These are phyloP conservation scores for Nicotiana obtusifolia DNA, from an alignment of 257 asterid species.

Conservation along the genomic window DNA sequence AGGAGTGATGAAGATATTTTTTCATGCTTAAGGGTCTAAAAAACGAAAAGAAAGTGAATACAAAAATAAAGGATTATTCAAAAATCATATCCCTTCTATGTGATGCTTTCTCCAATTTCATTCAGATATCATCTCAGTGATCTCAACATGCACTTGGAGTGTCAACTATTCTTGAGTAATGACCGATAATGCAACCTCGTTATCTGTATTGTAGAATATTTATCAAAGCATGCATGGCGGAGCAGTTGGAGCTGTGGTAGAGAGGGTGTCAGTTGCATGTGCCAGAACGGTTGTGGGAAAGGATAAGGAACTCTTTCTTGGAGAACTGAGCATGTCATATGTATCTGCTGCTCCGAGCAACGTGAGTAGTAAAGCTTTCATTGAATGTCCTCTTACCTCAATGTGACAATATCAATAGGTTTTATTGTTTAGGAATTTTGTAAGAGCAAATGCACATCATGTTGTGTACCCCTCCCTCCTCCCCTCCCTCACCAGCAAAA, in stretches of 20 bases:
- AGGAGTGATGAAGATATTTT: background rate
- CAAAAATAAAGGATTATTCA: too few relatives aligned
- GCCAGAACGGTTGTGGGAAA: slow-evolving; percentile 78
- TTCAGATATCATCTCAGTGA: background rate
- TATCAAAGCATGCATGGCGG: slow-evolving; percentile 90
- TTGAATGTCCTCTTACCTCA: background rate
- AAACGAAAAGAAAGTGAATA: background rate
- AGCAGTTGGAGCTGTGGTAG: slow-evolving; percentile 66
- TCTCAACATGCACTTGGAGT: background rate
- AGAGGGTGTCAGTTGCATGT: slow-evolving; percentile 65
- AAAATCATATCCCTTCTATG: background rate
- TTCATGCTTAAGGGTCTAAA: background rate
- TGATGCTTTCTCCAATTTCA: background rate
- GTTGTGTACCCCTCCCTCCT: background rate
- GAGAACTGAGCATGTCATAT: slow-evolving; percentile 69
- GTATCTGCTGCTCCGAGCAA: slow-evolving; percentile 64
- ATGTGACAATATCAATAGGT: background rate
- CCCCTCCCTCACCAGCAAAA: background rate
- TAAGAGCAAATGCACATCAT: background rate
- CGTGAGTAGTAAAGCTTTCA: slow-evolving; percentile 28
- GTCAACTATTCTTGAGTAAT: background rate
- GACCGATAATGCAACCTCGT: background rate
- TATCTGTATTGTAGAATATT: slow-evolving; percentile 34
- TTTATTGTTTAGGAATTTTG: background rate
- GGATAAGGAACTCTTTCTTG: slow-evolving; percentile 69